These are phyloP conservation scores for Byssochlamys sp. DNA, from an alignment of 2,329 filamentous ascomycete genomes.

Conservation along the genomic window DNA sequence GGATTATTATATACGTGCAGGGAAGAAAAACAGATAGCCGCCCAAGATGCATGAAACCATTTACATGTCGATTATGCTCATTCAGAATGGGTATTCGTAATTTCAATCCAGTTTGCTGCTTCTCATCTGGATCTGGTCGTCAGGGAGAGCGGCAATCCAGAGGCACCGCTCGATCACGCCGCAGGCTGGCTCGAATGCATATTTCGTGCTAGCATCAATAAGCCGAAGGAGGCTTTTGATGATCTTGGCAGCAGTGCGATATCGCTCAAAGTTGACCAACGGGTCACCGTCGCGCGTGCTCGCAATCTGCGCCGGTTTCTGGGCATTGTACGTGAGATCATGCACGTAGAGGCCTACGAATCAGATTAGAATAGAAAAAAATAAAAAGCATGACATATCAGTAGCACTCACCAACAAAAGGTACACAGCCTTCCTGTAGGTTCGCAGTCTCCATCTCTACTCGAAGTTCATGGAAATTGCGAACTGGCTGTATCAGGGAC, in stretches of 20 bases:
- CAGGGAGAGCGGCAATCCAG: slow-evolving; percentile 53
- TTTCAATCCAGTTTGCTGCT: slow-evolving; percentile 36
- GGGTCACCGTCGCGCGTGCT: slow-evolving; percentile 40
- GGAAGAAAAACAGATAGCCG: not conserved
- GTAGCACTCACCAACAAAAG: slow-evolving; percentile 48
- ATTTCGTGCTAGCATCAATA: slow-evolving; percentile 55
- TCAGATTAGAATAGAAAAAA: not conserved
- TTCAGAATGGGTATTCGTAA: not conserved
- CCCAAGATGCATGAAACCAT: not conserved
- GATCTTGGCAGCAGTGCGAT: slow-evolving; percentile 55
- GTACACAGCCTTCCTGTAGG: slow-evolving; percentile 53
- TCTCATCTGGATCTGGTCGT: slow-evolving; percentile 45
- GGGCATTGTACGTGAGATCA: slow-evolving; percentile 58
- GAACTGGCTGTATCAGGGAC: slow-evolving; percentile 50
- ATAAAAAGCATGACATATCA: not conserved
- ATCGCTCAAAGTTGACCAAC: slow-evolving; percentile 58
- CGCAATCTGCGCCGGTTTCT: slow-evolving; percentile 52
- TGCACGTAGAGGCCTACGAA: slow-evolving; percentile 51
- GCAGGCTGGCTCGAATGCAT: slow-evolving; percentile 48
- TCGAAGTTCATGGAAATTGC: slow-evolving; percentile 55
- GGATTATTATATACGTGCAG: not conserved
- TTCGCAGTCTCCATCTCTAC: slow-evolving; percentile 54
- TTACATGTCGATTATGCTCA: not conserved
- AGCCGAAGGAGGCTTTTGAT: slow-evolving; percentile 55
- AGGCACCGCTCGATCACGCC: slow-evolving; percentile 54